phyloP scores from a whole-genome alignment of 2,329 filamentous ascomycete species.

The Aspergillus ibericus region DNA sequence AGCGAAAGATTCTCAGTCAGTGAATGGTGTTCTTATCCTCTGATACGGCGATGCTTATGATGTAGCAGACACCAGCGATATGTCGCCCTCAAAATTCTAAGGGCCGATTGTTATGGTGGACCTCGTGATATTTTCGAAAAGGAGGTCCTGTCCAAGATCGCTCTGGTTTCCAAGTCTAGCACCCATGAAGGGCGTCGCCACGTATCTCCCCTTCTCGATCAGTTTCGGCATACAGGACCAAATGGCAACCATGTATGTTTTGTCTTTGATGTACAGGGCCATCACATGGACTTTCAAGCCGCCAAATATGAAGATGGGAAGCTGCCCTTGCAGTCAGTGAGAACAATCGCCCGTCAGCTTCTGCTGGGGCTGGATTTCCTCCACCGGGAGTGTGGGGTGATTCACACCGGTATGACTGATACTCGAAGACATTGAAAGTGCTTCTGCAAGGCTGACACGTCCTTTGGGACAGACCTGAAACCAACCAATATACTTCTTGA shows the following conservation, averaged over 20 bases:
- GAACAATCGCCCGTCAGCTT: conserved; percentile 25
- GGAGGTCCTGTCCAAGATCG: conserved; percentile 23
- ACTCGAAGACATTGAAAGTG: no score
- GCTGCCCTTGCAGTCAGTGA: conserved; percentile 23
- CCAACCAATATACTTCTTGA: conserved; percentile 28
- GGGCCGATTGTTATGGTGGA: conserved; percentile 28
- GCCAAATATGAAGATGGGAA: conserved; percentile 22
- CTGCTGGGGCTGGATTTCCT: conserved; percentile 29
- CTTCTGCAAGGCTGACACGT: conserved; percentile 2
- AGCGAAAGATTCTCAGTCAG: conserved; percentile 67
- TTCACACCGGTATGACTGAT: conserved; percentile 26
- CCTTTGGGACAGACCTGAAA: conserved; percentile 23
- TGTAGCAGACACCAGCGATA: conserved; percentile 20
- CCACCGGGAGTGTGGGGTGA: conserved; percentile 24
- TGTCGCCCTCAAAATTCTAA: conserved; percentile 25
- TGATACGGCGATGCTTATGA: background rate
- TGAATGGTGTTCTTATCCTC: conserved; percentile 8
- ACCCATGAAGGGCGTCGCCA: conserved; percentile 22
- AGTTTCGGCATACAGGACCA: conserved; percentile 28
- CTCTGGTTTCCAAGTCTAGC: conserved; percentile 13
- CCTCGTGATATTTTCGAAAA: conserved; percentile 24
- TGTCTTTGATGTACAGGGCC: conserved; percentile 27
- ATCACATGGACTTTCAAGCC: conserved; percentile 25
- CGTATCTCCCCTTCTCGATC: conserved; percentile 21
- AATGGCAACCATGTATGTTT: conserved; percentile 32